Evolutionary conservation across 805 yeast genomes (phyloP).

Genomic region (Maudiozyma turicensis): DNA sequence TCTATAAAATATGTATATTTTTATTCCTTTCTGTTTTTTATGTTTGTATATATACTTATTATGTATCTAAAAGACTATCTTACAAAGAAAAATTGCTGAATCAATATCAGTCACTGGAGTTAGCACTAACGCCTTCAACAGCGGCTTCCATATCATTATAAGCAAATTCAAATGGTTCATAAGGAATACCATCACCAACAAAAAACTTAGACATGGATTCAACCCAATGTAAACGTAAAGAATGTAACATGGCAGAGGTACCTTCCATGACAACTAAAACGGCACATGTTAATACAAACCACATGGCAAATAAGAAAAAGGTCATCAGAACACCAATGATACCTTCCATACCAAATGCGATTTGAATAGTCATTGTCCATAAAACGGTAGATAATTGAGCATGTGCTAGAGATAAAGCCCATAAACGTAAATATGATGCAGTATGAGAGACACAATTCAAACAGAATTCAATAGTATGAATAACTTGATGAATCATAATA

Average conservation of each 20-base stretch:
- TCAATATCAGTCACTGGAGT: background rate
- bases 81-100: no score
- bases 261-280: slow-evolving; percentile 74
- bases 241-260: slow-evolving; percentile 75
- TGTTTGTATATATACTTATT: no score
- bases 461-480: slow-evolving; percentile 73
- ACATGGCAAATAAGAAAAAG: slow-evolving; percentile 56
- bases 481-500: slow-evolving; percentile 67
- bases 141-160: slow-evolving; percentile 15
- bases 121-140: background rate
- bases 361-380: slow-evolving; percentile 67
- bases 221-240: slow-evolving; percentile 72
- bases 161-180: slow-evolving; percentile 50
- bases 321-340: slow-evolving; percentile 46
- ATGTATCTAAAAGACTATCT: no score
- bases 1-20: no score
- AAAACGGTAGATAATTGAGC: slow-evolving; percentile 67
- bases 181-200: slow-evolving; percentile 65
- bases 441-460: slow-evolving; percentile 73
- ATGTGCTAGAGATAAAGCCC: slow-evolving; percentile 75
- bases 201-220: slow-evolving; percentile 75
- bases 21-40: no score
- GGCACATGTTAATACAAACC: slow-evolving; percentile 63
- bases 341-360: slow-evolving; percentile 50
- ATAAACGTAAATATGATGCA: slow-evolving; percentile 64